Evolutionary conservation across 768 basidiomycete genomes (phyloP).

Genomic region (Hebeloma cylindrosporum): DNA sequence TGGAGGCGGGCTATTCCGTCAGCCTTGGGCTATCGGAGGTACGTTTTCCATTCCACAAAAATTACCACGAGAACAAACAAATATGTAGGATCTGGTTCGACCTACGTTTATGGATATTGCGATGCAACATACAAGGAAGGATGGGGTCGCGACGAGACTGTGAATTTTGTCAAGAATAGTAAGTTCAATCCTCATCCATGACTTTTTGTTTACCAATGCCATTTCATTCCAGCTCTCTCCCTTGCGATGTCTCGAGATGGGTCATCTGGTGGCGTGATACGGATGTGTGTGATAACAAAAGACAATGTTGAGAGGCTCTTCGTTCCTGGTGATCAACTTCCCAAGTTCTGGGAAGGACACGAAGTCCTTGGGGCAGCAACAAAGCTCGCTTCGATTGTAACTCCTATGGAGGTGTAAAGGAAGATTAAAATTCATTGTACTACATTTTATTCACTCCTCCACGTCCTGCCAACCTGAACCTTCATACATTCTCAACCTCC

Average conservation of each 20-base stretch:
- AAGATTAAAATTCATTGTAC: conserved; percentile 19
- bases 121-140: conserved; percentile 97
- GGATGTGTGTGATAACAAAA: conserved; percentile 96
- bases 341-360: conserved; percentile 85
- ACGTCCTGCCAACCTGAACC: conserved; percentile 44
- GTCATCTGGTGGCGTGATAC: conserved; percentile 95
- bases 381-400: conserved; percentile 27
- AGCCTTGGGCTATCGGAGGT: conserved; percentile 99
- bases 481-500: conserved; percentile 81
- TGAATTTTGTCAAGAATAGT: conserved; percentile 97
- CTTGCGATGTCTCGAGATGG: conserved; percentile 98
- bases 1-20: conserved; percentile 94
- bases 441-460: conserved; percentile 24
- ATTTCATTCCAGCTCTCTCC: conserved; percentile 66
- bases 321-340: conserved; percentile 86
- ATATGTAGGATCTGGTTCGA: conserved; percentile 82
- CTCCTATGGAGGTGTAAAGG: conserved; percentile 51
- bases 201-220: conserved; percentile 1
- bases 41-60: conserved; percentile 21
- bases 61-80: conserved; percentile 6
- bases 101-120: conserved; percentile 98
- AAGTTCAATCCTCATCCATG: conserved; percentile 31
- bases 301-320: conserved; percentile 91
- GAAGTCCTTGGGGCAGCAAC: conserved; percentile 57
- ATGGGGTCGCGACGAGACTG: conserved; percentile 85